Evolutionary conservation across 352 stramenopile species (phyloP).

Genomic region (Globisporangium takayamanum): DNA sequence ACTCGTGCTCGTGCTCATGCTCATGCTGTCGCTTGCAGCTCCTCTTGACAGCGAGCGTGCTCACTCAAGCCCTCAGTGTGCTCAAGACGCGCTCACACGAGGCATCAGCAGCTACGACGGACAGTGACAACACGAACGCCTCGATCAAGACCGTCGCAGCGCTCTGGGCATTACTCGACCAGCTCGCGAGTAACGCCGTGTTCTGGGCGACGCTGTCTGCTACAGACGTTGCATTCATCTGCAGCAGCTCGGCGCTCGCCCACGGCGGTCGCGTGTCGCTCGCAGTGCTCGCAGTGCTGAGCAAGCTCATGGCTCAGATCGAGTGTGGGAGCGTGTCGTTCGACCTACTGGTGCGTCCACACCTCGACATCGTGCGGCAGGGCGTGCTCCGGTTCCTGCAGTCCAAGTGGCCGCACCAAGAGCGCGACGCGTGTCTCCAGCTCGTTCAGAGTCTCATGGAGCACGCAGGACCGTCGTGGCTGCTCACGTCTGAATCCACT

Average conservation of each 20-base stretch:
- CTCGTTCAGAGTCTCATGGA: constrained; percentile 59
- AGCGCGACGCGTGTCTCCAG: constrained; percentile 57
- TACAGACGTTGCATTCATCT: constrained; percentile 68
- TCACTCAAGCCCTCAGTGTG: constrained; percentile 36
- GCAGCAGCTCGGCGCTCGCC: constrained; percentile 39
- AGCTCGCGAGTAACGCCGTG: constrained; percentile 21
- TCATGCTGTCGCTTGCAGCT: constrained; percentile 27
- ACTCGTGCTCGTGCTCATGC: neutral
- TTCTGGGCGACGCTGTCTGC: constrained; percentile 45
- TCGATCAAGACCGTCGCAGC: constrained; percentile 13
- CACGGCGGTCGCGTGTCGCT: constrained; percentile 23
- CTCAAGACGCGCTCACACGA: constrained; percentile 32
- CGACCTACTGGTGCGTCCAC: constrained; percentile 41
- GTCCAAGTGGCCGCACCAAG: constrained; percentile 62
- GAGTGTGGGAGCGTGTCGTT: constrained; percentile 31
- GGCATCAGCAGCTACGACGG: constrained; percentile 5
- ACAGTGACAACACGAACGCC: neutral
- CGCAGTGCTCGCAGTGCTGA: constrained; percentile 43
- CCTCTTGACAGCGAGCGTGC: constrained; percentile 32
- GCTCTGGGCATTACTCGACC: constrained; percentile 44
- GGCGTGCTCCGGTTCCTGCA: constrained; percentile 60
- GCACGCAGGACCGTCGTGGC: constrained; percentile 52
- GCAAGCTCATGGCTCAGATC: constrained; percentile 46
- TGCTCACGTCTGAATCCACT: constrained; percentile 43
- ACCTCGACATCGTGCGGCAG: constrained; percentile 48